These are phyloP conservation scores for Penicillium malachiteum DNA, from an alignment of 495 filamentous ascomycete genomes.

Conservation along the genomic window DNA sequence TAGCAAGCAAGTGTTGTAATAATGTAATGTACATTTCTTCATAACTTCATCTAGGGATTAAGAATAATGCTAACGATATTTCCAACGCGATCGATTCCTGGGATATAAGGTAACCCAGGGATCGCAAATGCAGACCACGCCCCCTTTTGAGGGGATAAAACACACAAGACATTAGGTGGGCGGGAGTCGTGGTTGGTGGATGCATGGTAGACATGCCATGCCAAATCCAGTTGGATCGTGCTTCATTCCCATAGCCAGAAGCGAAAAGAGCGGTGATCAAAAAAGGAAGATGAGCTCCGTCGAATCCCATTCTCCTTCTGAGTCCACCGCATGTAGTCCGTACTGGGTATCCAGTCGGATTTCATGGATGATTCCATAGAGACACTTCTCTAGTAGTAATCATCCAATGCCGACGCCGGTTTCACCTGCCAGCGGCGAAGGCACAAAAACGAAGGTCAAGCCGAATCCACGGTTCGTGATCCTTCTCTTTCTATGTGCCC, in stretches of 20 bases:
- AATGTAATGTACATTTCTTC: conserved; percentile 30
- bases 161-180: conserved; percentile 17
- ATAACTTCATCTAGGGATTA: conserved; percentile 30
- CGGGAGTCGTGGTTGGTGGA: conserved; percentile 3
- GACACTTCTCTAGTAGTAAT: not conserved
- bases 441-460: conserved; percentile 15
- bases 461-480: conserved; percentile 7
- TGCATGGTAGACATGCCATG: conserved; percentile 2
- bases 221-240: conserved; percentile 8
- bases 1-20: not conserved
- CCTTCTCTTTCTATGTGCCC: conserved; percentile 42
- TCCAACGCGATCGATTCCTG: conserved; percentile 11
- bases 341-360: conserved; percentile 1
- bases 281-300: conserved; percentile 8
- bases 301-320: conserved; percentile 4
- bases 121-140: conserved; percentile 6
- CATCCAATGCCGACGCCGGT: conserved; percentile 13
- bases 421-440: conserved; percentile 24
- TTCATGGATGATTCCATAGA: conserved; percentile 4
- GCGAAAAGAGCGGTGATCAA: conserved; percentile 12
- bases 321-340: conserved; percentile 2
- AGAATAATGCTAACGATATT: conserved; percentile 28
- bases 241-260: conserved; percentile 14
- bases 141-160: conserved; percentile 1
- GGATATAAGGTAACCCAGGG: conserved; percentile 5